Evolutionary conservation across 2,329 filamentous ascomycete genomes (phyloP).

Genomic region (Bipolaris oryzae): DNA sequence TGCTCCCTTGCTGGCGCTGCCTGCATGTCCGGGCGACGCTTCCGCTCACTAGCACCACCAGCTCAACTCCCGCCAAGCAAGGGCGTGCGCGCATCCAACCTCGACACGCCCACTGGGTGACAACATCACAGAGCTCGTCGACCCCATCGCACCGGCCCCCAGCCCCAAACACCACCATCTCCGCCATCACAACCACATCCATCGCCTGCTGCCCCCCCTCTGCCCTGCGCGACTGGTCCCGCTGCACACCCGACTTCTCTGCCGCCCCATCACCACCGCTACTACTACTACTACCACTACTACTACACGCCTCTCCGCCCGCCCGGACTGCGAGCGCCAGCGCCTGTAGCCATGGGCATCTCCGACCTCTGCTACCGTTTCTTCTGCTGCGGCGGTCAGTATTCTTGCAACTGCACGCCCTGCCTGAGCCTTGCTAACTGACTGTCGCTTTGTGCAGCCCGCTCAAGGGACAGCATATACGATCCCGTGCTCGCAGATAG

Average conservation of each 20-base stretch:
- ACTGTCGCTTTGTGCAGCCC: constrained; percentile 37
- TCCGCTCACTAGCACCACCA: constrained; percentile 11
- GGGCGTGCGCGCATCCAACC: constrained; percentile 7
- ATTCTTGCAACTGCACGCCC: background rate
- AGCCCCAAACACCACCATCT: constrained; percentile 3
- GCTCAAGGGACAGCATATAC: constrained; percentile 56
- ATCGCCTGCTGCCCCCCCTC: constrained; percentile 21
- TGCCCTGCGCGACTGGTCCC: constrained; percentile 10
- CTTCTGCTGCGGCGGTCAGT: constrained; percentile 49
- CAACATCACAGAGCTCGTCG: constrained; percentile 13
- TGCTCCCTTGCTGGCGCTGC: constrained; percentile 9
- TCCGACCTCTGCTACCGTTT: constrained; percentile 41
- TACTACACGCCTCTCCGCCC: constrained; percentile 4
- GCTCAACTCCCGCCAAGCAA: constrained; percentile 13
- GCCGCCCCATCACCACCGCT: background rate
- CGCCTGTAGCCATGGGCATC: constrained; percentile 42
- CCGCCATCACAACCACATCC: too few relatives aligned
- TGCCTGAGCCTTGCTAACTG: constrained; percentile 28
- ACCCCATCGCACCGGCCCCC: constrained; percentile 12
- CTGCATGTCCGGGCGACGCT: constrained; percentile 11
- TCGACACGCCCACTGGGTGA: constrained; percentile 10
- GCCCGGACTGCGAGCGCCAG: constrained; percentile 34
- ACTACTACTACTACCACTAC: too few relatives aligned
- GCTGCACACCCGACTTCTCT: background rate
- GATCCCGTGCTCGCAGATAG: constrained; percentile 81